Percentiles rank a stretch among this genome's conserved stretches.
Conservation (phyloP, 2,329 filamentous ascomycete genomes). For the Plenodomus biglobosus region DNA sequence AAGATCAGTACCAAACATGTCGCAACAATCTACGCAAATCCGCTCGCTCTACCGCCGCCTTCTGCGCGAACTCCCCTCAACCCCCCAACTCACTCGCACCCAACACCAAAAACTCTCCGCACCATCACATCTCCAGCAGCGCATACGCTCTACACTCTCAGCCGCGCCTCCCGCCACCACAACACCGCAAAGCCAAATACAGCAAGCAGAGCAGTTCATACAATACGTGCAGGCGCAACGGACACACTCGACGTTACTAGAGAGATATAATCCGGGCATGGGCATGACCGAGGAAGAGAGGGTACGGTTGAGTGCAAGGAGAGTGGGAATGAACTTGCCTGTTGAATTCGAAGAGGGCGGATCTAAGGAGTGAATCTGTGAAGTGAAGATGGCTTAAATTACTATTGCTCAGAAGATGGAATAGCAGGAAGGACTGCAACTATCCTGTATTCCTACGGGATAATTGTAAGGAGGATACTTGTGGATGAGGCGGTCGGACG, state of each 20-base stretch:
- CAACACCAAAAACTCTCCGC: constrained; percentile 48
- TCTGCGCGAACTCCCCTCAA: constrained; percentile 83
- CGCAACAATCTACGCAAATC: constrained; percentile 51
- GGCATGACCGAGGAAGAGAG: constrained; percentile 82
- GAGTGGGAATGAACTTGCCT: constrained; percentile 89
- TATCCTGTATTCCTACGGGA: too few relatives aligned
- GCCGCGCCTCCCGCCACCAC: constrained; percentile 1
- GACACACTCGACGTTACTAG: constrained; percentile 75
- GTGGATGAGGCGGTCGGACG: too few relatives aligned
- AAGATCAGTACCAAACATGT: constrained; percentile 42
- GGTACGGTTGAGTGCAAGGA: constrained; percentile 77
- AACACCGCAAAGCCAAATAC: constrained; percentile 23
- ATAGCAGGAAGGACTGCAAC: too few relatives aligned
- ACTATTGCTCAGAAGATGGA: too few relatives aligned
- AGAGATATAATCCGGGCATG: constrained; percentile 93
- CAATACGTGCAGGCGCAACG: constrained; percentile 84
- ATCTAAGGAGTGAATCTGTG: constrained; percentile 7
- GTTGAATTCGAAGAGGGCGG: constrained; percentile 52
- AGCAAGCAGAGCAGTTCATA: constrained; percentile 75
- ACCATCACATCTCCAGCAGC: constrained; percentile 69
- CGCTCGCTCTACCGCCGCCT: constrained; percentile 85
- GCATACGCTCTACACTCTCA: constrained; percentile 66
- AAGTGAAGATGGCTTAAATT: too few relatives aligned
- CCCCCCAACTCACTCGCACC: constrained; percentile 48
- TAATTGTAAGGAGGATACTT: too few relatives aligned